Evolutionary conservation across 495 filamentous ascomycete genomes (phyloP).

Genomic region (Cercophora newfieldiana): DNA sequence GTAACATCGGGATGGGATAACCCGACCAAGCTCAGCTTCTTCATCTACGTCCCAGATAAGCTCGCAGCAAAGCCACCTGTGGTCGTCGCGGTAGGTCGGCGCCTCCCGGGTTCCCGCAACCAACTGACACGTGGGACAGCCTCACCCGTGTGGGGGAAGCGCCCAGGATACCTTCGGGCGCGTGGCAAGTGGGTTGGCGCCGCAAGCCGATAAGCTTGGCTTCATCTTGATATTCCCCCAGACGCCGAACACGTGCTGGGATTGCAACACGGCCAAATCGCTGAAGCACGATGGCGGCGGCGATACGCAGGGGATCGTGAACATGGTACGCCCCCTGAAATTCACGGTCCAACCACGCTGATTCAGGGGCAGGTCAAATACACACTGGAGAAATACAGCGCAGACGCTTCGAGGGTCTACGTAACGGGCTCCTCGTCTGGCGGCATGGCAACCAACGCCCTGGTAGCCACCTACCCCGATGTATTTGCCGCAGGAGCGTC

Average conservation of each 20-base stretch:
- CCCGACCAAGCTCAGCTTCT: slow-evolving; percentile 51
- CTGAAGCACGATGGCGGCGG: slow-evolving; percentile 57
- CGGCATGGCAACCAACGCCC: slow-evolving; percentile 47
- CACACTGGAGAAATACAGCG: slow-evolving; percentile 49
- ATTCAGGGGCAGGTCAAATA: slow-evolving; percentile 42
- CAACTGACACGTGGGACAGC: slow-evolving; percentile 19
- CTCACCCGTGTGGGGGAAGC: slow-evolving; percentile 23
- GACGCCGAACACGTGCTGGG: slow-evolving; percentile 48
- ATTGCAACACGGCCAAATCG: slow-evolving; percentile 41
- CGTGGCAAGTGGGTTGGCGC: slow-evolving; percentile 1
- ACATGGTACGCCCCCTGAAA: slow-evolving; percentile 42
- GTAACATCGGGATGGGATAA: slow-evolving; percentile 22
- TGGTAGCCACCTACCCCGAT: slow-evolving; percentile 39
- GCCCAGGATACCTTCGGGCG: slow-evolving; percentile 16
- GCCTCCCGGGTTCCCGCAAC: slow-evolving; percentile 25
- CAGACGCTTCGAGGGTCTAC: slow-evolving; percentile 49
- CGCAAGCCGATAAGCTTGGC: slow-evolving; percentile 42
- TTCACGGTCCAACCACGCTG: background rate
- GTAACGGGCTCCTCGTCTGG: slow-evolving; percentile 54
- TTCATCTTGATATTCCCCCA: slow-evolving; percentile 50
- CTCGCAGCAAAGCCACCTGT: slow-evolving; percentile 51
- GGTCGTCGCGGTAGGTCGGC: slow-evolving; percentile 45
- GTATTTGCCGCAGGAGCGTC: slow-evolving; percentile 40
- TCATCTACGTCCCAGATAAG: slow-evolving; percentile 55
- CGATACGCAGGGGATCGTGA: slow-evolving; percentile 56